phyloP scores from a whole-genome alignment of 495 filamentous ascomycete genomes.

The Aspergillus incahuasiensis region DNA sequence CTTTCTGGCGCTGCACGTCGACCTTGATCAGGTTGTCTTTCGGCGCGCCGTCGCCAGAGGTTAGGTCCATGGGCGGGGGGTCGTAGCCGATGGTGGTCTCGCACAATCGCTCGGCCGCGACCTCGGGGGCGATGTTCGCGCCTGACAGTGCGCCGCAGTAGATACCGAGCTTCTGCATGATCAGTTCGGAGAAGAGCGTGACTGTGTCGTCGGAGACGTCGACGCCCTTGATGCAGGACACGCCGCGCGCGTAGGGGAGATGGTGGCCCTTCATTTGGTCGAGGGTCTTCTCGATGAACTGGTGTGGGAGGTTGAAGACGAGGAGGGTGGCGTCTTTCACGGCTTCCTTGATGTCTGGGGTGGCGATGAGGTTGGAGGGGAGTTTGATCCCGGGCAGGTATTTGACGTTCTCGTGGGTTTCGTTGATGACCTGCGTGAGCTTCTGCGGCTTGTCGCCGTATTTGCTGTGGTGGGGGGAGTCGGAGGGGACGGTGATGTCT shows the following conservation, averaged over 20 bases:
- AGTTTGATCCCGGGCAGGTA: conserved; percentile 76
- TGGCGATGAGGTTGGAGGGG: conserved; percentile 72
- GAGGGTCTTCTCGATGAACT: conserved; percentile 80
- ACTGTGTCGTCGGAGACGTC: conserved; percentile 73
- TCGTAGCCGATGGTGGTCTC: conserved; percentile 92
- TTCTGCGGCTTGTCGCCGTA: conserved; percentile 58
- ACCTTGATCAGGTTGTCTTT: conserved; percentile 17
- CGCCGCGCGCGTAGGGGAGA: conserved; percentile 75
- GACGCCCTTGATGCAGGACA: conserved; percentile 91
- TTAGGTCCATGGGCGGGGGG: conserved; percentile 58
- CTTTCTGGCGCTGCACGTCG: conserved; percentile 13
- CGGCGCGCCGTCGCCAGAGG: conserved; percentile 57
- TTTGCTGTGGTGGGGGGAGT: conserved; percentile 48
- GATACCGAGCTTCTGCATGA: conserved; percentile 73
- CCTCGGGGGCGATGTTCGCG: conserved; percentile 85
- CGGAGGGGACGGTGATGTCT: conserved; percentile 57
- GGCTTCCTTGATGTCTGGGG: conserved; percentile 67
- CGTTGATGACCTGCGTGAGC: conserved; percentile 79
- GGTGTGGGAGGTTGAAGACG: conserved; percentile 88
- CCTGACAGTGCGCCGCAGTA: conserved; percentile 88
- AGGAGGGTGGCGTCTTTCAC: conserved; percentile 73
- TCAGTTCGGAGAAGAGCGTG: conserved; percentile 74
- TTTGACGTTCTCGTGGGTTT: conserved; percentile 83
- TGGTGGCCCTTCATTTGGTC: conserved; percentile 71
- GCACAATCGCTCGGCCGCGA: conserved; percentile 80